Evolutionary conservation across 2,329 filamentous ascomycete genomes (phyloP).

Genomic region (Geosmithia morbida): DNA sequence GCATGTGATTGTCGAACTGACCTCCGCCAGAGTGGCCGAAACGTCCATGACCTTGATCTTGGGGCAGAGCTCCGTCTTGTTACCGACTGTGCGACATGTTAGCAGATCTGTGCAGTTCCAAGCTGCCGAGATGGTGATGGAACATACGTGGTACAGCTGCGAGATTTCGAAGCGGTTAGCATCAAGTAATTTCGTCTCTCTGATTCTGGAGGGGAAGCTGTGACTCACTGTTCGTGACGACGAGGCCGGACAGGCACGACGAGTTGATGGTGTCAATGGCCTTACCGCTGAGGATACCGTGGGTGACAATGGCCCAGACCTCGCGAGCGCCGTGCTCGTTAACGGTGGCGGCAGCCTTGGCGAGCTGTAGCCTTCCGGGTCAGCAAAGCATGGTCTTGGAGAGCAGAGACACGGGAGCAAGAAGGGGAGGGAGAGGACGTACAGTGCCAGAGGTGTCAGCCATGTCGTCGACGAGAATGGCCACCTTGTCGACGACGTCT

Average conservation of each 20-base stretch:
- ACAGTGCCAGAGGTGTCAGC: conserved; percentile 83
- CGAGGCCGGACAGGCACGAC: conserved; percentile 61
- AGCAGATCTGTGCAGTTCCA: neutral
- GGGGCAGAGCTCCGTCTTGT: conserved; percentile 65
- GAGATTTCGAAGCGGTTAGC: neutral
- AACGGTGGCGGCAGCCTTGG: conserved; percentile 79
- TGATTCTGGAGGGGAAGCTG: neutral
- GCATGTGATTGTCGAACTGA: conserved; percentile 8
- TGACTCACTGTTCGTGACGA: conserved; percentile 66
- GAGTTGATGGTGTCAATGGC: conserved; percentile 78
- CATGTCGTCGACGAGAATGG: conserved; percentile 97
- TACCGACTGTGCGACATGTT: conserved; percentile 32
- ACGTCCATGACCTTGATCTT: conserved; percentile 87
- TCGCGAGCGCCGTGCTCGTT: conserved; percentile 76
- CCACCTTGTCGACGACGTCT: conserved; percentile 78
- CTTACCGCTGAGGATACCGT: conserved; percentile 79
- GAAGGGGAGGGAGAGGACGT: conserved; percentile 4
- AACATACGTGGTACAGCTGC: conserved; percentile 1
- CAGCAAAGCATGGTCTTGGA: conserved; percentile 4
- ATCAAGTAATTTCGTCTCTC: no score
- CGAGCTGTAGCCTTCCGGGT: conserved; percentile 18
- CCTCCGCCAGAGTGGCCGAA: conserved; percentile 62
- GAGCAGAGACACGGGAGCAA: neutral
- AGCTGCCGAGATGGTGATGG: neutral
- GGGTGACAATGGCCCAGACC: conserved; percentile 89